Evolutionary conservation across 192 early-diverging fungal genomes (phyloP).

Genomic region (Dissophora ornata): DNA sequence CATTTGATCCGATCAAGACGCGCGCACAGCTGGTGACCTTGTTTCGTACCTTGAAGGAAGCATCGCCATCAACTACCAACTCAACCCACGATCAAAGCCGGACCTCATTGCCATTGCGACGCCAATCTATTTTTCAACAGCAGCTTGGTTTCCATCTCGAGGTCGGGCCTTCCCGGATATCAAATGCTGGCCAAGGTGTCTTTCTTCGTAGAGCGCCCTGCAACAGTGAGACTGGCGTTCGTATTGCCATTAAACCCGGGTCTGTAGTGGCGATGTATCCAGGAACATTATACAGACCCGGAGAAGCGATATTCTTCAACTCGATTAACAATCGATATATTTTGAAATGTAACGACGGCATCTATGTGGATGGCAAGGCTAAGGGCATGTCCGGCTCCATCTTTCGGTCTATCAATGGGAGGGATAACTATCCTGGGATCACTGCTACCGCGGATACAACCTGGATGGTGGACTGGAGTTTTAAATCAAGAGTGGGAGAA

Average conservation of each 20-base stretch:
- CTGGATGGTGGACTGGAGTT: conserved; percentile 51
- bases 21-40: conserved; percentile 4
- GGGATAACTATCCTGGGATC: conserved; percentile 61
- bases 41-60: conserved; percentile 19
- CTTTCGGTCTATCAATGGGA: conserved; percentile 50
- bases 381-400: conserved; percentile 55
- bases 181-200: conserved; percentile 20
- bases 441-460: conserved; percentile 54
- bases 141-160: conserved; percentile 25
- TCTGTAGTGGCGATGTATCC: conserved; percentile 41
- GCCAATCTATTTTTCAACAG: neutral
- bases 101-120: neutral
- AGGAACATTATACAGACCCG: conserved; percentile 56
- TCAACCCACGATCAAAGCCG: no score
- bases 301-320: conserved; percentile 58
- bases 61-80: neutral
- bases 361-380: conserved; percentile 57
- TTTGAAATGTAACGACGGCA: conserved; percentile 59
- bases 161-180: conserved; percentile 16
- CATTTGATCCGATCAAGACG: conserved; percentile 24
- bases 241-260: neutral
- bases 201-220: conserved; percentile 8
- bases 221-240: neutral
- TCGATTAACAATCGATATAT: conserved; percentile 60
- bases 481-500: no score